A percentile compares a stretch with the other conserved stretches of the same genome.
These are phyloP conservation scores for Cupressus sempervirens DNA, from an alignment of 75 land plant genomes.

Conservation along the genomic window DNA sequence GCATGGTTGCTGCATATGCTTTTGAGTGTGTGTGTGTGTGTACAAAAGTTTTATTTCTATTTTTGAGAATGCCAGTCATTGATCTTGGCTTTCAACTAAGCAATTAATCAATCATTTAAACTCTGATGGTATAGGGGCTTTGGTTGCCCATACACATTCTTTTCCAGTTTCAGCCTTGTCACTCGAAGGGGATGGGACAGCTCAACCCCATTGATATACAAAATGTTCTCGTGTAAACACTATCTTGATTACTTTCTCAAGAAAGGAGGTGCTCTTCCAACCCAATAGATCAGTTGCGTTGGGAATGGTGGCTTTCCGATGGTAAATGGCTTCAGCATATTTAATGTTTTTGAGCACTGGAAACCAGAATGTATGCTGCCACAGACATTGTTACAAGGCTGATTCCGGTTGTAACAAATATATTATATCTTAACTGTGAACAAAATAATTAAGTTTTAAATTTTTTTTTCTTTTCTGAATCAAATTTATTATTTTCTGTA, in stretches of 20 bases:
- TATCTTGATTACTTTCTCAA: neutral
- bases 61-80: neutral
- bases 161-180: constrained; percentile 1
- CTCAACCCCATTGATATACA: neutral
- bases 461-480: neutral
- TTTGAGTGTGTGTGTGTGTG: neutral
- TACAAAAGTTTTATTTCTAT: neutral
- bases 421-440: neutral
- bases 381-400: neutral
- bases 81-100: neutral
- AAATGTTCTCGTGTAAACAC: neutral
- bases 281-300: neutral
- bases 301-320: constrained; percentile 2
- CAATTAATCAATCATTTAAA: neutral
- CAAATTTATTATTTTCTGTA: too few relatives aligned
- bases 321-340: neutral
- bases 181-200: neutral
- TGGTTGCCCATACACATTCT: neutral
- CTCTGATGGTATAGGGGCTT: constrained; percentile 2
- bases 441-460: neutral
- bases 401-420: neutral
- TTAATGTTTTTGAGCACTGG: neutral
- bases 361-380: neutral
- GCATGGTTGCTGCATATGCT: neutral
- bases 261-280: neutral